These are phyloP conservation scores for Phaffia rhodozyma DNA, from an alignment of 1,284 basidiomycete species.

Conservation along the genomic window DNA sequence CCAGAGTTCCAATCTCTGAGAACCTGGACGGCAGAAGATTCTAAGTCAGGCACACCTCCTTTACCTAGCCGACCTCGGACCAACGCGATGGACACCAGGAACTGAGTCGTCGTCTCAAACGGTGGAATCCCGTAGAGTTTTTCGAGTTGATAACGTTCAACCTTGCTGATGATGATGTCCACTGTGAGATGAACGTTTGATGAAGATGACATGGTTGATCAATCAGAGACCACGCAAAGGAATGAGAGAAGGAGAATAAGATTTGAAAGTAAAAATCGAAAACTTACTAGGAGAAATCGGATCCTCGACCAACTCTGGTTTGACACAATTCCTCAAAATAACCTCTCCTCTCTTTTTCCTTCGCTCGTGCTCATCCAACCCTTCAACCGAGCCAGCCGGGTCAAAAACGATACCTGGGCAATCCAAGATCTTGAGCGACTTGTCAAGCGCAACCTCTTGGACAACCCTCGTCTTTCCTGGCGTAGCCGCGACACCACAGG, in stretches of 20 bases:
- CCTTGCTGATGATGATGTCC: constrained; percentile 67
- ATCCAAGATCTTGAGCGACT: constrained; percentile 82
- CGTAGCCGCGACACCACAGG: constrained; percentile 81
- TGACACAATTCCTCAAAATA: constrained; percentile 81
- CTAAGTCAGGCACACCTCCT: constrained; percentile 84
- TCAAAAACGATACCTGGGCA: constrained; percentile 90
- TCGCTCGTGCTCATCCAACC: constrained; percentile 43
- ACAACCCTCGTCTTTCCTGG: constrained; percentile 89
- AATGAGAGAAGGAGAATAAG: not conserved
- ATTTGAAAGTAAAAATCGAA: not conserved
- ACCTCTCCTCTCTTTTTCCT: constrained; percentile 52
- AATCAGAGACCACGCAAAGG: not conserved
- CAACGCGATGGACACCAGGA: constrained; percentile 81
- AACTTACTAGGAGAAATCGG: constrained; percentile 69
- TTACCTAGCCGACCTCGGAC: constrained; percentile 73
- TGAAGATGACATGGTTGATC: not conserved
- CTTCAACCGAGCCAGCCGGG: constrained; percentile 39
- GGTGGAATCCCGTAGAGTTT: constrained; percentile 69
- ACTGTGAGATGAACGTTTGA: constrained; percentile 42
- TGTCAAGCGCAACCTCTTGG: constrained; percentile 87
- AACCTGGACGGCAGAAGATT: constrained; percentile 69
- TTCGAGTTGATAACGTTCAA: constrained; percentile 54
- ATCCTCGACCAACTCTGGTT: constrained; percentile 83
- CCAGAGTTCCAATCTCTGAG: constrained; percentile 93
- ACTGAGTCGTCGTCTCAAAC: constrained; percentile 62